Evolutionary conservation across 2,329 filamentous ascomycete species (phyloP), one percentile per base, ranked within the genome.

Genomic region (Sporothrix brasiliensis): DNA sequence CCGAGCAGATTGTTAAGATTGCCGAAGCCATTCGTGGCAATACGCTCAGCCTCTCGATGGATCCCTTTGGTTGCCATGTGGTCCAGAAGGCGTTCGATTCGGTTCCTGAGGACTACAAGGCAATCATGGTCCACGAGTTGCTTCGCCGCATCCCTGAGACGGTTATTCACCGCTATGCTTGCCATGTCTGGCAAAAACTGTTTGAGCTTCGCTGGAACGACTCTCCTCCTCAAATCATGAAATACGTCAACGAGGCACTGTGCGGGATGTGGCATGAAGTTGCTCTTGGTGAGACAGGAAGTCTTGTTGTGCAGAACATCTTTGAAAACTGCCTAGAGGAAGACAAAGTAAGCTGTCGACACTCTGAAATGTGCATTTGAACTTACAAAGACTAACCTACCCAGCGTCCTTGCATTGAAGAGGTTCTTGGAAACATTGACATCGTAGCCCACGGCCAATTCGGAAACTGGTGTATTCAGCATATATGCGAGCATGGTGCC

Each of bases 381-480:
- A 44, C 69, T 58, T 69, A 74, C 21, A 49, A 16, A 44, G 66
- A 69, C 73, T n/a, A 27, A 49, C 13, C 24, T 3, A 24, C 3
- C 4, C 75, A 97, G 94, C 93, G 96, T 72, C 94, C 94, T 60
- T 97, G 95, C 78, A 97, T 99, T 77, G 94, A 97, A 79, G 95
- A 99, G 80, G 95, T 99, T 52, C 88, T 99, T 70, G 88, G 88
- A 72, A 97, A 95, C 79, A 97, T 99, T 76, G 93, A 99, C 81
- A 92, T 97, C 73, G 93, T 99, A 77, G 92, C 95, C 71, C 94
- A 97, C 79, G 95, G 95, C 34, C 95, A 99, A 79, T 99, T 99
- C 78, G 95, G 95, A 70, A 99, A 99, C 79, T 99, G 95, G 95
- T 99, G 95, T 83, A 98, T 99, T 77, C 95, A 99, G 82, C 95